Conservation (phyloP, 768 basidiomycete species). For the Pleurotus eryngii region DNA sequence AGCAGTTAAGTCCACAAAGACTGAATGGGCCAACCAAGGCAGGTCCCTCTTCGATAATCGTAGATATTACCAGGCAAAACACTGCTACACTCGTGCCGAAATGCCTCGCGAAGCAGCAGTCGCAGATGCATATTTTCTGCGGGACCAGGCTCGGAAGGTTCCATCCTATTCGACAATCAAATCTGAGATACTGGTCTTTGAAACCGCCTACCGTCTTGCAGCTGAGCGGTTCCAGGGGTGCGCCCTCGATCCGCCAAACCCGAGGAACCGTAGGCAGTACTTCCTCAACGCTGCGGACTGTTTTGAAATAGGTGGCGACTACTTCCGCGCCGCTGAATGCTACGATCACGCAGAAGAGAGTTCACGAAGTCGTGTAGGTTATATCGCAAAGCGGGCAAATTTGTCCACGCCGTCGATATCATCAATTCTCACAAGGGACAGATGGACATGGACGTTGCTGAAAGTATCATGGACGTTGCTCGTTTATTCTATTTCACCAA, state of each 20-base stretch:
- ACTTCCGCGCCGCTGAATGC: conserved; percentile 39
- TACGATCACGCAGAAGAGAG: conserved; percentile 39
- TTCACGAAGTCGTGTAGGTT: conserved; percentile 41
- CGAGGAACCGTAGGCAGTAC: conserved; percentile 30
- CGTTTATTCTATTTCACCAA: conserved; percentile 42
- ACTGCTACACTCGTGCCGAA: conserved; percentile 49
- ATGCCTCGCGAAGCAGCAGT: conserved; percentile 39
- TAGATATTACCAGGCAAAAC: conserved; percentile 50
- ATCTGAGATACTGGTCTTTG: conserved; percentile 15
- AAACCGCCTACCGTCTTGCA: conserved; percentile 37
- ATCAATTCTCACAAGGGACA: conserved; percentile 29
- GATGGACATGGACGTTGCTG: conserved; percentile 28
- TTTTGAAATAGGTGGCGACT: conserved; percentile 36
- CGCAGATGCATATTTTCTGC: conserved; percentile 50
- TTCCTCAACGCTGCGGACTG: conserved; percentile 44
- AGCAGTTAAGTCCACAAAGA: conserved; percentile 47
- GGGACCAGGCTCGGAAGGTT: conserved; percentile 44
- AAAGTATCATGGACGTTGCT: conserved; percentile 39
- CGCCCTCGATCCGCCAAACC: conserved; percentile 25
- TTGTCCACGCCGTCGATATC: conserved; percentile 51
- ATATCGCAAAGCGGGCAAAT: conserved; percentile 47
- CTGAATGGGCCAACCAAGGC: conserved; percentile 34
- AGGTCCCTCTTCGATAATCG: conserved; percentile 35
- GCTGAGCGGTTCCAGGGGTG: conserved; percentile 48
- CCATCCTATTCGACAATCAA: conserved; percentile 19